Evolutionary conservation across 2,329 filamentous ascomycete species (phyloP).

Genomic region (Ophiocordyceps camponoti-saundersi): DNA sequence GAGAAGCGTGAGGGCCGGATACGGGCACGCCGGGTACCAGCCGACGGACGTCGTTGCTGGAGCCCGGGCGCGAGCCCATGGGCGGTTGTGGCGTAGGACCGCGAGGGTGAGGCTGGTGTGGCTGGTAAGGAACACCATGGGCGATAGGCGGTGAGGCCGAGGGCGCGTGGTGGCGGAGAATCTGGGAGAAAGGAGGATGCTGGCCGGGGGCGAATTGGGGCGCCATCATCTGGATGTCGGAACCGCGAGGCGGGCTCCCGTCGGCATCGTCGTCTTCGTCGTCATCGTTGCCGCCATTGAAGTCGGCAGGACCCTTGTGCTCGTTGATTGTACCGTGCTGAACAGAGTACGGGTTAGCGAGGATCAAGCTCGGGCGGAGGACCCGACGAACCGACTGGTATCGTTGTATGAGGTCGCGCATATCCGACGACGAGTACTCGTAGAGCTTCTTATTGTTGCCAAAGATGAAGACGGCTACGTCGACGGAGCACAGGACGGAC

Average conservation of each 20-base stretch:
- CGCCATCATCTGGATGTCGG: constrained; percentile 50
- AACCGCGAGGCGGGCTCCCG: constrained; percentile 49
- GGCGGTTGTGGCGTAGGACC: constrained; percentile 68
- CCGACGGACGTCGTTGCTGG: constrained; percentile 62
- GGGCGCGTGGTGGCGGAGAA: constrained; percentile 66
- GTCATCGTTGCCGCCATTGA: constrained; percentile 74
- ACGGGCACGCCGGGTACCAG: constrained; percentile 57
- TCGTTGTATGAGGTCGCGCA: constrained; percentile 73
- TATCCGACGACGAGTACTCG: constrained; percentile 89
- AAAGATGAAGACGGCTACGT: constrained; percentile 97
- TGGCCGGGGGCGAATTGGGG: constrained; percentile 50
- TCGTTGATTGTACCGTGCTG: constrained; percentile 89
- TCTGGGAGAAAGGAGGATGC: constrained; percentile 53
- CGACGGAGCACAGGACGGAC: constrained; percentile 92
- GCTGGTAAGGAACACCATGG: constrained; percentile 55
- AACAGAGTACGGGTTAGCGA: not conserved
- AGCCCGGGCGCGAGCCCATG: constrained; percentile 49
- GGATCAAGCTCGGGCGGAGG: not conserved
- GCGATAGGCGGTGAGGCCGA: constrained; percentile 79
- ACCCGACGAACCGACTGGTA: constrained; percentile 68
- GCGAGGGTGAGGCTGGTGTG: constrained; percentile 33
- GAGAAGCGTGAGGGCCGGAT: constrained; percentile 18
- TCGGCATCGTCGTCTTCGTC: constrained; percentile 52
- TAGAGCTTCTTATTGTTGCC: constrained; percentile 98
- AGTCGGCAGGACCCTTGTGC: constrained; percentile 89